These are phyloP conservation scores for Clavispora asparagi DNA, from an alignment of 805 yeast genomes.

Conservation along the genomic window DNA sequence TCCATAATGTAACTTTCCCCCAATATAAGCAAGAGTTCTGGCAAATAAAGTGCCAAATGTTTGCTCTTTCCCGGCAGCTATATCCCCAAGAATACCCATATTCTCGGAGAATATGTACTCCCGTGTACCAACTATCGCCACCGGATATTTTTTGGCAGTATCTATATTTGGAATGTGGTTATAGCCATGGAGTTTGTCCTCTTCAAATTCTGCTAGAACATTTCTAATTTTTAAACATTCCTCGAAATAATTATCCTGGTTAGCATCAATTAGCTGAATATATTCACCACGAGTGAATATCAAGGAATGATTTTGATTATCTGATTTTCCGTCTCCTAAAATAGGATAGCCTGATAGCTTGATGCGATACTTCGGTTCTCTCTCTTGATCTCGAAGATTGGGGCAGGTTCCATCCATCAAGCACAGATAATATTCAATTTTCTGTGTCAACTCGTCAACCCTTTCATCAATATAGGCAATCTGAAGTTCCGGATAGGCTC, in stretches of 20 bases:
- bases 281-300: slow-evolving; percentile 83
- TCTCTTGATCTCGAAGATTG: slow-evolving; percentile 48
- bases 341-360: slow-evolving; percentile 81
- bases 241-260: slow-evolving; percentile 81
- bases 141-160: slow-evolving; percentile 40
- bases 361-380: slow-evolving; percentile 65
- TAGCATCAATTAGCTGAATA: slow-evolving; percentile 79
- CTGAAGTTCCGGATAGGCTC: slow-evolving; percentile 81
- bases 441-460: slow-evolving; percentile 57
- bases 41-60: slow-evolving; percentile 83
- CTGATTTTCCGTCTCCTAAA: slow-evolving; percentile 85
- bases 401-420: slow-evolving; percentile 80
- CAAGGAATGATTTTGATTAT: slow-evolving; percentile 77
- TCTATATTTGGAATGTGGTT: neutral
- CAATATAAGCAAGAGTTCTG: slow-evolving; percentile 77
- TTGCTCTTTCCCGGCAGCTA: slow-evolving; percentile 89
- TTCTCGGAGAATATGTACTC: slow-evolving; percentile 85
- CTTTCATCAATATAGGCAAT: slow-evolving; percentile 95
- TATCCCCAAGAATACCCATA: slow-evolving; percentile 81
- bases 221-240: slow-evolving; percentile 82
- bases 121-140: slow-evolving; percentile 83
- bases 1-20: slow-evolving; percentile 84
- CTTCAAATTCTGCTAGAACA: slow-evolving; percentile 79
- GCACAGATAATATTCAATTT: slow-evolving; percentile 68
- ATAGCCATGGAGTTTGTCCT: slow-evolving; percentile 18